These are phyloP conservation scores for Misopates orontium DNA, from an alignment of 257 asterid genomes.

Conservation along the genomic window DNA sequence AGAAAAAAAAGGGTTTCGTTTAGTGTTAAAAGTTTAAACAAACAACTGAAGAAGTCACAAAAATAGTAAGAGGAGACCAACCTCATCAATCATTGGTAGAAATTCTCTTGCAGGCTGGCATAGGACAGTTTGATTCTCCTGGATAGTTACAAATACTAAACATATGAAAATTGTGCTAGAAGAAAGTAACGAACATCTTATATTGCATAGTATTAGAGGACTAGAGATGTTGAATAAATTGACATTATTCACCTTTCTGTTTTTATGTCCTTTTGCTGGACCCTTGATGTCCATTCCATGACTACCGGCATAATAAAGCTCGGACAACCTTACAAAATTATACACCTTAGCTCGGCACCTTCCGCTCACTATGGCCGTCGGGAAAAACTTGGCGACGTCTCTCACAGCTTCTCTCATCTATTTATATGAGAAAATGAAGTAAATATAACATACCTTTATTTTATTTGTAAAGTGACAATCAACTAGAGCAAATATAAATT, in stretches of 20 bases:
- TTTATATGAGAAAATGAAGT: neutral
- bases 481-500: neutral
- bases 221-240: neutral
- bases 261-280: constrained; percentile 57
- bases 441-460: too few relatives aligned
- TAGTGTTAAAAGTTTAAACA: neutral
- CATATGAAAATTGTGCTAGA: constrained; percentile 8
- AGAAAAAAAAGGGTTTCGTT: neutral
- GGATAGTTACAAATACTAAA: constrained; percentile 27
- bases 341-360: constrained; percentile 59
- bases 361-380: constrained; percentile 65
- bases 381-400: constrained; percentile 49
- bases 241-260: constrained; percentile 47
- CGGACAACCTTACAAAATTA: constrained; percentile 63
- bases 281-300: constrained; percentile 98
- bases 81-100: constrained; percentile 84
- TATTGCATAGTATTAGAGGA: neutral
- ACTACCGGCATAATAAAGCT: constrained; percentile 93
- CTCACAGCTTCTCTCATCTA: constrained; percentile 60
- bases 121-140: constrained; percentile 74
- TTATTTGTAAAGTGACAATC: neutral
- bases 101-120: constrained; percentile 91
- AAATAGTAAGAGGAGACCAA: constrained; percentile 24
- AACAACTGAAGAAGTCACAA: neutral
- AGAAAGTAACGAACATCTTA: constrained; percentile 9